Base-by-base conservation (phyloP, 2,329 filamentous ascomycete genomes). In the Arthroderma uncinatum region DNA sequence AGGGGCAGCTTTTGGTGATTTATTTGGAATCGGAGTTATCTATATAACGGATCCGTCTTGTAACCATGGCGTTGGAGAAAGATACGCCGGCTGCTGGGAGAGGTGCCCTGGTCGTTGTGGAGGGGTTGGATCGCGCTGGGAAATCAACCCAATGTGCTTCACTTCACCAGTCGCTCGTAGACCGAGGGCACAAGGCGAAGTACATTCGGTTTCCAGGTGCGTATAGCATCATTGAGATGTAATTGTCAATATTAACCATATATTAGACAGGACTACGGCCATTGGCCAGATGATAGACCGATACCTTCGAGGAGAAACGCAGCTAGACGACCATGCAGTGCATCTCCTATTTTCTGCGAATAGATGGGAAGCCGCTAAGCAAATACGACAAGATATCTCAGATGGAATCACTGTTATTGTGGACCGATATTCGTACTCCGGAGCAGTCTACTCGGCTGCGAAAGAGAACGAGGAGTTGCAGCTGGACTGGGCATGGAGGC, bases 351-450 rank as follows among this genome's bases (percentile, higher is more conserved):
- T 95, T 72, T 89, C 86, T 59, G 89, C 91, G 8, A 96, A 96
- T 69, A 80, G 91, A 52, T 95, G 91, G 91, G 91, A 95, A 68
- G 70, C 76, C 40, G 71, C 74, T 12, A 67, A 67, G 28, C 65
- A 65, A 44, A 77, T 78, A 36, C 65, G 71, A 34, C 59, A 68
- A 37, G 70, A 75, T 55, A 75, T 96, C 4, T 73, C 76, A 0
- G 70, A 76, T 1, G 91, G 92, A 7, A 84, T 79, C 19, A 93
- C 83, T 0, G 79, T 98, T 33, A 77, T 98, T 39, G 84, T 92
- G 63, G 93, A 98, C 71, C 84, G 93, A 52, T 98, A 97, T 75
- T 95, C 94, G 70, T 92, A 95, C 76, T 93, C 87, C 19, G 93
- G 93, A 56, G 87, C 91, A 58, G 89, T 96, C 53, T 98, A 97